These are phyloP conservation scores for Pachysandra terminalis DNA, from an alignment of 164 flowering plant species.

Conservation along the genomic window DNA sequence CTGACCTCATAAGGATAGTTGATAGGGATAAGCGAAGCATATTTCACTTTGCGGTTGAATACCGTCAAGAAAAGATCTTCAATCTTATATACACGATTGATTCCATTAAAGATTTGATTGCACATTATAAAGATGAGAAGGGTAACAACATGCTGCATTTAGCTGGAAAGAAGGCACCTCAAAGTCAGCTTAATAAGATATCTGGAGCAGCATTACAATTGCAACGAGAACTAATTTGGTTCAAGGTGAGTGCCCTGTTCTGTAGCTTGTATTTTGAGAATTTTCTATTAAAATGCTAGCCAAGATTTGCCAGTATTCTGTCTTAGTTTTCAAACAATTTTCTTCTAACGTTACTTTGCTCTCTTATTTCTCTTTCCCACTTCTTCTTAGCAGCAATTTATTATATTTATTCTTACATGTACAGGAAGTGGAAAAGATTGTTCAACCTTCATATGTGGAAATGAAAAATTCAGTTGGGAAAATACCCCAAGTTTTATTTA, in stretches of 20 bases:
- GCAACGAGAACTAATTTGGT: constrained; percentile 36
- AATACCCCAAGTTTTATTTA: constrained; percentile 25
- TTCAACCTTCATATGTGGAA: constrained; percentile 6
- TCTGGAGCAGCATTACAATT: constrained; percentile 41
- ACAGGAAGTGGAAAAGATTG: constrained; percentile 25
- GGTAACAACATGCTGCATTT: constrained; percentile 35
- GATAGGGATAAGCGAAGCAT: constrained; percentile 15
- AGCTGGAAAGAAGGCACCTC: constrained; percentile 26
- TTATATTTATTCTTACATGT: neutral
- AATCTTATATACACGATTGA: constrained; percentile 24
- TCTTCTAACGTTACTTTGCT: no score
- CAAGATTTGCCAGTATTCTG: no score
- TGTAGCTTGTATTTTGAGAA: neutral
- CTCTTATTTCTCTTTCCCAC: no score
- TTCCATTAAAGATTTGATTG: constrained; percentile 22
- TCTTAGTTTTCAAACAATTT: no score
- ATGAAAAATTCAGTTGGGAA: constrained; percentile 5
- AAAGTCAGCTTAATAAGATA: constrained; percentile 17
- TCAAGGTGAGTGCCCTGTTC: constrained; percentile 15
- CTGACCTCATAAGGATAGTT: constrained; percentile 27
- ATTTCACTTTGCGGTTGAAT: constrained; percentile 27
- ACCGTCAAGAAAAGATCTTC: constrained; percentile 27
- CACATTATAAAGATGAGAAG: constrained; percentile 10
- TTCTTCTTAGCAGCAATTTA: no score
- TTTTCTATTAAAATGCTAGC: neutral